These are phyloP conservation scores for Setaria italica DNA, from an alignment of 202 grass and related monocot species.

Conservation along the genomic window DNA sequence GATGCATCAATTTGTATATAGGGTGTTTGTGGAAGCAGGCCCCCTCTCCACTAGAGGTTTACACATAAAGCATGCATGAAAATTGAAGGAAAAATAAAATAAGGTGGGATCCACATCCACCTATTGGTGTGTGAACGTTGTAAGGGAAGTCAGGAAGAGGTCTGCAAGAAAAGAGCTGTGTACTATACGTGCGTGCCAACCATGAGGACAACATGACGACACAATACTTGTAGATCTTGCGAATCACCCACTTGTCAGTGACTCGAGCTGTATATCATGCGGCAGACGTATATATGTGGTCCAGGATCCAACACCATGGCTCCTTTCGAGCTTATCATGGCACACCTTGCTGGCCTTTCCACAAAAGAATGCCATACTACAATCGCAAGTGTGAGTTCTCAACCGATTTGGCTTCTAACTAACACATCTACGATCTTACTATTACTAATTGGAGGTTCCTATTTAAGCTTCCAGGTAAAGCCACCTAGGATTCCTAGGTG, in stretches of 20 bases:
- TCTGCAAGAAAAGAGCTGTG: background rate
- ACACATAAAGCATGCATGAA: background rate
- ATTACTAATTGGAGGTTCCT: too few relatives aligned
- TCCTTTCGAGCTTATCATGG: background rate
- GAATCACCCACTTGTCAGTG: background rate
- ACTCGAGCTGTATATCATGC: background rate
- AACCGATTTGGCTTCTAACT: too few relatives aligned
- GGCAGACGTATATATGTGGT: too few relatives aligned
- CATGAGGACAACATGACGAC: too few relatives aligned
- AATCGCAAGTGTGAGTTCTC: background rate
- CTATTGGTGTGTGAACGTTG: background rate
- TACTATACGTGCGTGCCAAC: too few relatives aligned
- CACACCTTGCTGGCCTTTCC: background rate
- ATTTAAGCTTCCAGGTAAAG: too few relatives aligned
- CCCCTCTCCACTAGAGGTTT: background rate
- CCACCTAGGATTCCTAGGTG: too few relatives aligned
- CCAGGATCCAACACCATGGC: background rate
- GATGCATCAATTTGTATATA: background rate
- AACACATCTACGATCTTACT: too few relatives aligned
- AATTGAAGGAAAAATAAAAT: background rate
- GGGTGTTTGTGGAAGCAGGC: background rate
- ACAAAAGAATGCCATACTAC: background rate
- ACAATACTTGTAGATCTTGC: too few relatives aligned
- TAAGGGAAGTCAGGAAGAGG: too few relatives aligned
- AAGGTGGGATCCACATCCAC: background rate